Evolutionary conservation across 1,139 yeast species (phyloP), one percentile per base, ranked within the genome.

Genomic region (Scheffersomyces titani): DNA sequence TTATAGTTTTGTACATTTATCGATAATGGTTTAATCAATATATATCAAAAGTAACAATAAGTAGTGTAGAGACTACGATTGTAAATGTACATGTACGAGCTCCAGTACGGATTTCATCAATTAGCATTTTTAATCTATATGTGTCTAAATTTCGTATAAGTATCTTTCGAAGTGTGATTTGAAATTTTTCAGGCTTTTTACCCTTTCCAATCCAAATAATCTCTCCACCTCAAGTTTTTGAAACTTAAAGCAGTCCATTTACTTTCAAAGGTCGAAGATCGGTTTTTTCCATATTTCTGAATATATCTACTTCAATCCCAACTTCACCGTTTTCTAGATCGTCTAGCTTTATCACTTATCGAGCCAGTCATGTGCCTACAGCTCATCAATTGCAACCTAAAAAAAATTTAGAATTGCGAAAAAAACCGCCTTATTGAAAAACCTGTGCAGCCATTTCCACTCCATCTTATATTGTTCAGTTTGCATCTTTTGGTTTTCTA

Each of bases 21-120:
- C 22, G 49, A 46, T 22, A 60, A 59, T 60, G 65, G 65, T 63
- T 59, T 56, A 57, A 55, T 57, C 59, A 50, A 57, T 53, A 45
- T 44, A 30, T 46, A 46, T 46, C 49, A 46, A 46, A 30, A 30
- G 40, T 30, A 30, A 30, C 40, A 30, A 30, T 30, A 9, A 30
- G 40, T 16, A 30, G 40, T 30, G 40, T 30, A 7, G 13, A 30
- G 13, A 5, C 40, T 9, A 7, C 13, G 36, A 13, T 9, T 5
- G 11, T 13, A 24, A 24, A 24, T n/a, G n/a, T n/a, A n/a, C n/a
- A n/a, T n/a, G n/a, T 30, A 2, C 13, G 4, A 2, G 2, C 16
- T 30, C 40, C 13, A 5, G 40, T 4, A 9, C 3, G 13, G 40
- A 9, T 6, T 30, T 2, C 2, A 9, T n/a, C 16, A 5, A 11